phyloP scores from a whole-genome alignment of 176 grass and related monocot genomes.

The Oryza brachyantha region DNA sequence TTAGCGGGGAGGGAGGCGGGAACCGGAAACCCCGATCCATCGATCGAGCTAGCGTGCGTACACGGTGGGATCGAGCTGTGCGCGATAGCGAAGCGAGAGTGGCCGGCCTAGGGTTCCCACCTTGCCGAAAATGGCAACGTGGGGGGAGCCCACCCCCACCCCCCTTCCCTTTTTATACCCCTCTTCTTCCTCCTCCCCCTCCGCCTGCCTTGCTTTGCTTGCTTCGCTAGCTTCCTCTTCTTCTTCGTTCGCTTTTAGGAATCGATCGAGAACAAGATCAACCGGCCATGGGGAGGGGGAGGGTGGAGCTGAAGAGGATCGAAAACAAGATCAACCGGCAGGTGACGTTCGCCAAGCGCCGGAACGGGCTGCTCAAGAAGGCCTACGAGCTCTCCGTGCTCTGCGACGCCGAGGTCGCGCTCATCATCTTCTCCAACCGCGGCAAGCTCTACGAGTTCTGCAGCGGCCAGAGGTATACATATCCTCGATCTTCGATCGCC shows the following conservation, averaged over 20 bases:
- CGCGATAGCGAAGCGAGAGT: slow-evolving; percentile 11
- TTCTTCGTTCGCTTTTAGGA: too few relatives aligned
- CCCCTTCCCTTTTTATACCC: slow-evolving; percentile 28
- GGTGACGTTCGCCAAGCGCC: slow-evolving; percentile 92
- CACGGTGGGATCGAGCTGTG: not conserved
- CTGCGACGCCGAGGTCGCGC: slow-evolving; percentile 90
- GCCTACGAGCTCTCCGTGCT: slow-evolving; percentile 93
- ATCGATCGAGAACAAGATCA: not conserved
- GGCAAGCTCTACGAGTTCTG: slow-evolving; percentile 97
- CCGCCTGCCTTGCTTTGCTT: not conserved
- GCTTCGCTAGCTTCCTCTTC: not conserved
- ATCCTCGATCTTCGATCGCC: too few relatives aligned
- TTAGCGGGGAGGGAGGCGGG: too few relatives aligned
- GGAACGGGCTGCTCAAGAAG: slow-evolving; percentile 92
- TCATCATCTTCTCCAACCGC: slow-evolving; percentile 92
- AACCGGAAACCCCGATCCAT: too few relatives aligned
- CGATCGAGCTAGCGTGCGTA: too few relatives aligned
- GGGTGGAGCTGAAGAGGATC: slow-evolving; percentile 96
- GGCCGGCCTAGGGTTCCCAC: slow-evolving; percentile 52
- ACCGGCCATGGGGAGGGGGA: slow-evolving; percentile 77
- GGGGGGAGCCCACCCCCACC: not conserved
- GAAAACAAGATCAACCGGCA: slow-evolving; percentile 99
- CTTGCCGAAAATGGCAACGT: slow-evolving; percentile 50
- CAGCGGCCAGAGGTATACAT: slow-evolving; percentile 63
- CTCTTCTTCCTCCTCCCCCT: not conserved